Evolutionary conservation across 192 early-diverging fungal species (phyloP).

Genomic region (Diversispora eburnea): DNA sequence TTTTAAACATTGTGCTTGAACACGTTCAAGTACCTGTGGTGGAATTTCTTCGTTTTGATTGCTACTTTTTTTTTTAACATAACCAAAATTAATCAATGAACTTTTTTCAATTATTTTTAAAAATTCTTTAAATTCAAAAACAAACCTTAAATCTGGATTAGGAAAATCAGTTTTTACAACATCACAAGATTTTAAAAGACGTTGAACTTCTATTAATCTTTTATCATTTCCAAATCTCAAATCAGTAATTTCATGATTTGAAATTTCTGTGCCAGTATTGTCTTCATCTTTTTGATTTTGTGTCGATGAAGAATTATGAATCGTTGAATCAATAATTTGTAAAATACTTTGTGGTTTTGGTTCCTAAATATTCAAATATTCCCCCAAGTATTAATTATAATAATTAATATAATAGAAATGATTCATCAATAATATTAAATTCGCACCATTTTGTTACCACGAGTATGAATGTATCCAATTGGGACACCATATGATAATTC

Average conservation of each 20-base stretch:
- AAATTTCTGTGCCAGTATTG: conserved; percentile 34
- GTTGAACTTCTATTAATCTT: conserved; percentile 50
- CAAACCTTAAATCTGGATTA: conserved; percentile 29
- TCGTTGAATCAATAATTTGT: background rate
- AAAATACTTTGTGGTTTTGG: background rate
- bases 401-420: background rate
- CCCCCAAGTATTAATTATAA: background rate
- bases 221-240: conserved; percentile 54
- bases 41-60: conserved; percentile 15
- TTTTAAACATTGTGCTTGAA: conserved; percentile 35
- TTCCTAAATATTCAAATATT: conserved; percentile 6
- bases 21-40: conserved; percentile 14
- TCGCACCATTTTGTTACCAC: conserved; percentile 3
- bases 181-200: conserved; percentile 44
- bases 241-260: conserved; percentile 49
- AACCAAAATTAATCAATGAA: background rate
- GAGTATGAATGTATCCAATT: conserved; percentile 22
- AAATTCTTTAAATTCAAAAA: conserved; percentile 30
- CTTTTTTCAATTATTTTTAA: background rate
- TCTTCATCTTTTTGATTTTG: conserved; percentile 28
- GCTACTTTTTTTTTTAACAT: background rate
- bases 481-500: conserved; percentile 20
- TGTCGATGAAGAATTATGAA: background rate
- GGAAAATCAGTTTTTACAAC: conserved; percentile 31
- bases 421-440: background rate